Conservation (phyloP, 2,329 filamentous ascomycete species). For the Endocalyx cinctus region DNA sequence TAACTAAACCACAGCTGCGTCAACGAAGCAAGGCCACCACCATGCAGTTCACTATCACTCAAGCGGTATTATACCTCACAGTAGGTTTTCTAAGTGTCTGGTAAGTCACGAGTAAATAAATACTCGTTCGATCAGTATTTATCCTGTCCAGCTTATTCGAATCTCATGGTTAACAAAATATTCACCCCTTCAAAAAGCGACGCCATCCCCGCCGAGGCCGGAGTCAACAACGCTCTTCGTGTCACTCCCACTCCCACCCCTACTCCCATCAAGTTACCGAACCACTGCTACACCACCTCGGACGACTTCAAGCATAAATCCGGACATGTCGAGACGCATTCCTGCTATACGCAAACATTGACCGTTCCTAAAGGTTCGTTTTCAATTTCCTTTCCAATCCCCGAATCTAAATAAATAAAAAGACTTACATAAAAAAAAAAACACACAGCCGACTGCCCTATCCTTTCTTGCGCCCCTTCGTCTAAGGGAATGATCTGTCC, state of each 20-base stretch:
- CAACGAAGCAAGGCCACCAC: too few species aligned
- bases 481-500: conserved; percentile 24
- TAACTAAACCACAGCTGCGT: too few species aligned
- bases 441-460: conserved; percentile 19
- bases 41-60: too few species aligned
- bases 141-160: not conserved
- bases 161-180: not conserved
- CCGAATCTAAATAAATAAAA: conserved; percentile 6
- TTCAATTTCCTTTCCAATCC: conserved; percentile 4
- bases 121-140: not conserved
- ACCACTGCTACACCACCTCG: conserved; percentile 19
- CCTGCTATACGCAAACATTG: conserved; percentile 20
- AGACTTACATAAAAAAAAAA: not conserved
- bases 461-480: conserved; percentile 13
- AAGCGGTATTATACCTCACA: conserved; percentile 3
- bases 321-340: conserved; percentile 14
- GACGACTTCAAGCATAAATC: conserved; percentile 16
- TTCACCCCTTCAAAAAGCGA: conserved; percentile 9
- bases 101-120: conserved; percentile 9
- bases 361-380: conserved; percentile 12
- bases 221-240: not conserved
- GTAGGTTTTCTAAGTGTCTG: conserved; percentile 12
- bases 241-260: not conserved
- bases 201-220: conserved; percentile 5
- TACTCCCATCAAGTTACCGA: conserved; percentile 11